Evolutionary conservation across 2,329 filamentous ascomycete species (phyloP).

Genomic region (Sporothrix brunneoviolacea): DNA sequence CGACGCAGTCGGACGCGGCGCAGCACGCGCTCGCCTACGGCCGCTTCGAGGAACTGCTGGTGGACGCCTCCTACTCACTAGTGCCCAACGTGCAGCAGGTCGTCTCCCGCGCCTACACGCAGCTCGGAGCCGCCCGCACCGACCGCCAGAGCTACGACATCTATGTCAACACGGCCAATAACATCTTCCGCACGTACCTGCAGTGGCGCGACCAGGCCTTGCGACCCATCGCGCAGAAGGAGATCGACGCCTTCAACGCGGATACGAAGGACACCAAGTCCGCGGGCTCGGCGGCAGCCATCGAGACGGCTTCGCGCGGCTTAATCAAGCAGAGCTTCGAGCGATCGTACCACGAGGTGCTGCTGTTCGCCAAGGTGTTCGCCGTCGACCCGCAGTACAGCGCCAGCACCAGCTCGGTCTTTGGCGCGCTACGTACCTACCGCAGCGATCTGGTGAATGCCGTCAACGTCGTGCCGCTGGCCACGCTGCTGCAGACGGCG

Average conservation of each 20-base stretch:
- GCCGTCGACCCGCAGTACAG: slow-evolving; percentile 48
- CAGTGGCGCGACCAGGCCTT: slow-evolving; percentile 47
- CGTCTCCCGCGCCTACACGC: slow-evolving; percentile 45
- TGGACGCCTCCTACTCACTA: slow-evolving; percentile 47
- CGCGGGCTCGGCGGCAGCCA: slow-evolving; percentile 19
- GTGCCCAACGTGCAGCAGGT: slow-evolving; percentile 50
- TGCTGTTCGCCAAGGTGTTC: slow-evolving; percentile 49
- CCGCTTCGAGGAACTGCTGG: slow-evolving; percentile 51
- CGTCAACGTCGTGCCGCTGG: slow-evolving; percentile 47
- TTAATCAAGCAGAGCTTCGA: slow-evolving; percentile 56
- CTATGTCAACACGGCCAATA: slow-evolving; percentile 48
- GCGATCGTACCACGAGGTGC: slow-evolving; percentile 48
- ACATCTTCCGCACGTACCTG: slow-evolving; percentile 48
- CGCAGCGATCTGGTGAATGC: slow-evolving; percentile 47
- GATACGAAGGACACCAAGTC: slow-evolving; percentile 36
- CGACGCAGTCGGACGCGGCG: slow-evolving; percentile 52
- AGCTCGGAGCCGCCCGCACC: slow-evolving; percentile 39
- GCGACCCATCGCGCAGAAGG: slow-evolving; percentile 45
- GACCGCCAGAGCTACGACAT: slow-evolving; percentile 41
- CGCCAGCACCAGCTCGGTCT: slow-evolving; percentile 42
- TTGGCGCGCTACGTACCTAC: slow-evolving; percentile 41
- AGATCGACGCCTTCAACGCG: slow-evolving; percentile 47
- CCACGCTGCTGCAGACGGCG: slow-evolving; percentile 41
- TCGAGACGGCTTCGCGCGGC: slow-evolving; percentile 51
- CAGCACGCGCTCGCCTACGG: slow-evolving; percentile 54